A percentile compares a stretch with the other conserved stretches of the same genome.
Evolutionary conservation across 139 green algal genomes (phyloP).

Genomic region (Zygnema cylindricum): DNA sequence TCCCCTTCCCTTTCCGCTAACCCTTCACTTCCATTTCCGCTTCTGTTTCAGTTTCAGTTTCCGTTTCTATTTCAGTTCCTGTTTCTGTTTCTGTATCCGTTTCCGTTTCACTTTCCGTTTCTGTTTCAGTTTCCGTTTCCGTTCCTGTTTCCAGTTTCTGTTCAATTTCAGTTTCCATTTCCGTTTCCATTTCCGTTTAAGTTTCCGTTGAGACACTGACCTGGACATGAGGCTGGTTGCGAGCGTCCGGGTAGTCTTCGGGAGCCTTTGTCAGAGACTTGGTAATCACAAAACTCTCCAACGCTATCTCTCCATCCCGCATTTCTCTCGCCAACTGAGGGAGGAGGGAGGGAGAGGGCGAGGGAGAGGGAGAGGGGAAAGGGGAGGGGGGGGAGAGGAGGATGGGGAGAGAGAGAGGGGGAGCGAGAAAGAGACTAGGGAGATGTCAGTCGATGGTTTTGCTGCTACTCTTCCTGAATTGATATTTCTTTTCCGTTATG

Average conservation of each 20-base stretch:
- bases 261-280: conserved; percentile 96
- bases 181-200: too few relatives aligned
- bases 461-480: not conserved
- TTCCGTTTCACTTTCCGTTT: too few relatives aligned
- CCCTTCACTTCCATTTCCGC: too few relatives aligned
- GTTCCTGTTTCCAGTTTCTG: too few relatives aligned
- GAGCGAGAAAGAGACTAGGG: conserved; percentile 27
- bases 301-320: conserved; percentile 69
- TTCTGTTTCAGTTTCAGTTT: too few relatives aligned
- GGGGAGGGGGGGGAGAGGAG: not conserved
- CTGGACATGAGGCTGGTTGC: conserved; percentile 93
- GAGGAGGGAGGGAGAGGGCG: not conserved
- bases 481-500: not conserved
- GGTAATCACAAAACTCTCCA: conserved; percentile 92
- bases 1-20: too few relatives aligned
- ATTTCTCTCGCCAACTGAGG: conserved; percentile 64
- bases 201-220: conserved; percentile 54
- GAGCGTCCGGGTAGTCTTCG: conserved; percentile 94
- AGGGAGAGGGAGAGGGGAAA: not conserved
- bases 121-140: too few relatives aligned
- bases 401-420: not conserved
- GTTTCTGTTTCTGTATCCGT: too few relatives aligned
- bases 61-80: too few relatives aligned
- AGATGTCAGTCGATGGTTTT: not conserved
- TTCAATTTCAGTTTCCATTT: too few relatives aligned